Evolutionary conservation across 176 grass and related monocot genomes (phyloP), one percentile per base, ranked within the genome.

Genomic region (Aegilops sharonensis): DNA sequence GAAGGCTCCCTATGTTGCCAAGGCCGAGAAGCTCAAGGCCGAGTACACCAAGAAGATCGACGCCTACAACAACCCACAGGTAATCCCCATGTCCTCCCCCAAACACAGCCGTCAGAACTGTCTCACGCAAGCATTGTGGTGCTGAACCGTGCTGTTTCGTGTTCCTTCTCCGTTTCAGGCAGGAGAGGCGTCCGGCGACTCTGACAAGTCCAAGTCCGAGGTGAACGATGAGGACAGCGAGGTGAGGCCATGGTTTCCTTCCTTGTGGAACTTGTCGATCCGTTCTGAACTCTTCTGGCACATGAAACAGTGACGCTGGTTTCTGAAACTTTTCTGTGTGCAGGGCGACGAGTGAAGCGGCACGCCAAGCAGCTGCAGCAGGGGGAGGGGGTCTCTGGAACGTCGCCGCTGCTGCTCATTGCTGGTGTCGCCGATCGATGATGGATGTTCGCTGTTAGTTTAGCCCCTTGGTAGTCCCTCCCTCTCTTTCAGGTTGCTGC

Each of bases 191-290:
- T 85, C 90, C 2, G 97, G 93, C 4, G 95, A 98, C 50, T 98
- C 93, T 13, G 95, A 93, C 89, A 98, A 98, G 87, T 95, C 93
- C 81, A 95, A 93, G 81, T 98, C 95, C 8, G 95, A 98, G 91
- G 75, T 98, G 17, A 89, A 95, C 20, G 92, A 98, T 17, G 92
- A 93, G 27, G 93, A 92, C 4, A 92, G 92, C 29, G 93, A 89
- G 91, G 95, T 95, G 11, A 75, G 43, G 31, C 18, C 72, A 1
- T 11, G 0, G 6, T 25, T 61, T 0, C 42, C 25, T 9, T 17
- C 3, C 8, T 20, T 7, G 2, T 0, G 3, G 5, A 21, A 5
- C 3, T 15, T 9, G 12, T 15, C 0, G 0, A 29, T 52, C 4
- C 0, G 20, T 6, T 45, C 15, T 56, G 23, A 11, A 61, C n/a